Evolutionary conservation across 768 basidiomycete species (phyloP), one percentile per base, ranked within the genome.

Genomic region (Russula griseocarnosa): DNA sequence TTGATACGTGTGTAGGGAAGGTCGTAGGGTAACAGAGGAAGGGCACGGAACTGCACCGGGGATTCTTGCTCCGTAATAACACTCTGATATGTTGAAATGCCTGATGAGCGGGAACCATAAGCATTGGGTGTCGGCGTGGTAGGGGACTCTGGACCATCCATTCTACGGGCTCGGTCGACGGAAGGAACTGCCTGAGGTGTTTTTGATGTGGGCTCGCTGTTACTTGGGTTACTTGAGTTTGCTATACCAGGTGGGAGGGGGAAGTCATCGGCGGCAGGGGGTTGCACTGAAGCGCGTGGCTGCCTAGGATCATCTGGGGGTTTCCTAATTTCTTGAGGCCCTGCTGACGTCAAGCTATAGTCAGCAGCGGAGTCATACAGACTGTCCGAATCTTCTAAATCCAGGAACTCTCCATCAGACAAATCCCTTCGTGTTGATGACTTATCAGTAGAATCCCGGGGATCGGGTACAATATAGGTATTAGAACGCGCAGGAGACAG

Each of bases 11-110:
- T 92, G 55, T 81, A 81, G 42, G 85, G 85, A 16, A 98, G 85
- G 70, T 96, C 91, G 16, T 77, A 74, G 5, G 84, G 77, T 24
- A 92, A 74, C 28, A 92, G 77, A 14, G 88, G 89, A 26, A 92
- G 82, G 1, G 86, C 86, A 57, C 90, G 87, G 76, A 88, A 91
- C 26, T 79, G 82, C 74, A 73, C 55, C 30, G 55, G 58, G n/a
- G 46, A 40, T 22, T 65, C 69, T 65, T 71, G 70, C 40, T 71
- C 66, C 24, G 69, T 68, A 36, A 66, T 65, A n/a, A 66, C 49
- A 72, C 61, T 57, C 55, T 60, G 63, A 57, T 68, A 47, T 58
- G 65, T 28, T 54, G 52, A 62, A 60, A 69, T 53, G 54, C 32
- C 38, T 20, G 61, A 56, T 50, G 56, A 58, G 60, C 55, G 58